Base-by-base conservation (phyloP, 1,284 basidiomycete genomes). In the Tilletia indica region DNA sequence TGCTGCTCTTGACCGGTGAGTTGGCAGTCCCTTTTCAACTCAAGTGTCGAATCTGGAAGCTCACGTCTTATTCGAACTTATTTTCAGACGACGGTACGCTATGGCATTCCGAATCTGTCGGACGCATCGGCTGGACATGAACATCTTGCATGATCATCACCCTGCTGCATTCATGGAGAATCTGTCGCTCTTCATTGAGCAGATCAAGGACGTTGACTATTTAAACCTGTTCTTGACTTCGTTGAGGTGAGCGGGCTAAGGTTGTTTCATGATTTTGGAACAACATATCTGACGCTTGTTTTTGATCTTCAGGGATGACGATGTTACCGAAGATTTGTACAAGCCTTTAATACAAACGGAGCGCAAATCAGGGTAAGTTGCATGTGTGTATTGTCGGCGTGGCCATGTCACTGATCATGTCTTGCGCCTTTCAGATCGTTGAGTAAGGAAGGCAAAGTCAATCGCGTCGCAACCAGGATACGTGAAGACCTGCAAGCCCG, bases 51-150 rank as follows among this genome's bases (percentile, higher is more conserved):
- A 31, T 31, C 25, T 31, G 25, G 25, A 31, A 31, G 25, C 25
- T 31, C 25, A 31, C 25, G 25, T 25, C 39, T 38, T 16, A 39
- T 39, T 39, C 31, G 9, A 34, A 64, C 36, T 39, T 25, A 3
- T 39, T 64, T 38, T 12, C 61, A 51, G 73, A 4, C 68, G 71
- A 16, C 75, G 88, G 66, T 98, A 94, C 85, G 87, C 91, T 70
- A 90, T 92, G 74, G 97, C 94, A 0, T 95, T 98, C 85, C 85
- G 93, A 47, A 89, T 93, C 0, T 97, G 94, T 84, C 88, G 97
- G 49, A 94, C 94, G 80, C 94, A 99, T 83, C 89, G 97, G 1
- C 90, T 99, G 69, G 96, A 98, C 80, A 88, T 97, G 71, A 93
- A 92, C 83, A 87, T 94, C 45, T 86, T 99, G 36, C 90, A 95